Evolutionary conservation across 2,329 filamentous ascomycete species (phyloP).

Genomic region (Neofusicoccum kwambonambiense): DNA sequence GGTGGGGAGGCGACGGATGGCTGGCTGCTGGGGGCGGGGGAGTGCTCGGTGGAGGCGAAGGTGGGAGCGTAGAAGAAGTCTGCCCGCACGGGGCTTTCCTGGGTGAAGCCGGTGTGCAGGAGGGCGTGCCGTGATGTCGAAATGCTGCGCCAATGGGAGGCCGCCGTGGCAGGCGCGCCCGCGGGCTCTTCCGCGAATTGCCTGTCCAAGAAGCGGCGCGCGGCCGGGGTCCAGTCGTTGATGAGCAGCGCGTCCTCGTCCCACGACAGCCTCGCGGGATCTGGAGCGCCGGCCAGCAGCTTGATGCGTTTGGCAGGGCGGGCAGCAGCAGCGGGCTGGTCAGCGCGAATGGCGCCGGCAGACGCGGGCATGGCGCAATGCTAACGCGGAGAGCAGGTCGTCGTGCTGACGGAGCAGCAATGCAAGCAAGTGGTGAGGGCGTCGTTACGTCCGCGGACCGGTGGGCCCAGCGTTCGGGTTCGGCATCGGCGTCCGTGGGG

Average conservation of each 20-base stretch:
- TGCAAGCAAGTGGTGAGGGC: neutral
- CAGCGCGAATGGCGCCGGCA: neutral
- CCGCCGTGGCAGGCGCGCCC: neutral
- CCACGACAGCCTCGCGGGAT: conserved; percentile 55
- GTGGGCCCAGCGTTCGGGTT: neutral
- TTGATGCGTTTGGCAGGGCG: conserved; percentile 34
- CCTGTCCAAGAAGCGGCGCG: conserved; percentile 41
- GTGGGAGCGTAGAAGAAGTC: neutral
- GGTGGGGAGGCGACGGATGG: neutral
- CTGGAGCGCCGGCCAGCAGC: conserved; percentile 63
- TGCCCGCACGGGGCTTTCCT: neutral
- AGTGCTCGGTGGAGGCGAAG: neutral
- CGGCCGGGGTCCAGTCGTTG: conserved; percentile 43
- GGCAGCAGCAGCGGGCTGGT: too few relatives aligned
- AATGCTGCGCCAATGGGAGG: neutral
- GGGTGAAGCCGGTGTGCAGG: conserved; percentile 7
- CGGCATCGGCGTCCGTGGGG: neutral
- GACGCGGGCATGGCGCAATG: neutral
- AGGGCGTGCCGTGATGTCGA: neutral
- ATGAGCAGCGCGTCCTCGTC: conserved; percentile 49
- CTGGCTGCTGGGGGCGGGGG: neutral
- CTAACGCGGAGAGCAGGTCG: neutral
- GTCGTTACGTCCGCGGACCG: too few relatives aligned
- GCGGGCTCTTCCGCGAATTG: neutral
- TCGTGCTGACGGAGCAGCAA: neutral